Conservation (phyloP, 148 eudicot species). For the Silene conica region DNA sequence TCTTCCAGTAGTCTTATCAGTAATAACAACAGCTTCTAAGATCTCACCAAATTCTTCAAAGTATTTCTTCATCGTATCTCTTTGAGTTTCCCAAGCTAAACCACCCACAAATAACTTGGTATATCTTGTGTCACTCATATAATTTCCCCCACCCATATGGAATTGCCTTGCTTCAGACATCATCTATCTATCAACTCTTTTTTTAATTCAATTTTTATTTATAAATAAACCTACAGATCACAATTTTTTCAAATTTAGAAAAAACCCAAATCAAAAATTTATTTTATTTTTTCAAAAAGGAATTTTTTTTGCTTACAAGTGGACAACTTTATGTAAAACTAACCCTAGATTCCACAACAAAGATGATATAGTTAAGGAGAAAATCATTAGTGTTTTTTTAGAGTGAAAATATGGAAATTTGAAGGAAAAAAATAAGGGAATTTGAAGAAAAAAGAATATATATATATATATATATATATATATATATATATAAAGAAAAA, state of each 20-base stretch:
- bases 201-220: neutral
- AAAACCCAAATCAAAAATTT: slow-evolving; percentile 11
- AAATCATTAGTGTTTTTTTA: slow-evolving; percentile 28
- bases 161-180: slow-evolving; percentile 31
- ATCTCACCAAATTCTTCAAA: slow-evolving; percentile 52
- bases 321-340: too few relatives aligned
- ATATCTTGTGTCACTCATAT: slow-evolving; percentile 32
- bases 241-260: neutral
- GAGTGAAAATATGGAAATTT: too few relatives aligned
- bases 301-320: too few relatives aligned
- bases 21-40: slow-evolving; percentile 46
- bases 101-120: slow-evolving; percentile 48
- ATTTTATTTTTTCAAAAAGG: too few relatives aligned
- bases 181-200: neutral
- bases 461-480: too few relatives aligned
- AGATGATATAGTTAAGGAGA: slow-evolving; percentile 22
- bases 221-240: neutral
- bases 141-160: slow-evolving; percentile 22
- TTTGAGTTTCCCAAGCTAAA: slow-evolving; percentile 50
- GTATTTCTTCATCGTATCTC: slow-evolving; percentile 41
- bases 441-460: neutral
- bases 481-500: neutral
- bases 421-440: neutral
- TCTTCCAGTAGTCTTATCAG: slow-evolving; percentile 42
- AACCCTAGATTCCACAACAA: too few relatives aligned